phyloP scores from a whole-genome alignment of 228 moss, liverwort and hornwort genomes.

The Sphagnum fallax region DNA sequence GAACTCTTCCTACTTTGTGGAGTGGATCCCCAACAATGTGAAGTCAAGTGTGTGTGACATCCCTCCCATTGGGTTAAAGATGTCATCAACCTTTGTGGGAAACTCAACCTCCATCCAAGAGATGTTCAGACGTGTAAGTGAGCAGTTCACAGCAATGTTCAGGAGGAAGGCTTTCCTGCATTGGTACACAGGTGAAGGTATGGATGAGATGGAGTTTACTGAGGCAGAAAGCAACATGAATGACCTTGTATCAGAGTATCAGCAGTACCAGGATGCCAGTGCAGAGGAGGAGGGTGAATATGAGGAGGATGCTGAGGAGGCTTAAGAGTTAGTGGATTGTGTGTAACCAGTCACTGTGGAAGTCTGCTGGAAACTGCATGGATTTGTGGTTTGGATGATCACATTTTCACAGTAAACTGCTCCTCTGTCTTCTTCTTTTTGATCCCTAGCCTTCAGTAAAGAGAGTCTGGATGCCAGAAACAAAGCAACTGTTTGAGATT shows the following conservation, averaged over 20 bases:
- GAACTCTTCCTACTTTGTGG: conserved; percentile 29
- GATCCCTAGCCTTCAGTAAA: too few species aligned
- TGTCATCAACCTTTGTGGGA: conserved; percentile 42
- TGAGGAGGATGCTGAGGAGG: conserved; percentile 7
- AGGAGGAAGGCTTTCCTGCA: conserved; percentile 11
- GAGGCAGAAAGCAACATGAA: conserved; percentile 17
- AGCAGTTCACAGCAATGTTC: conserved; percentile 12
- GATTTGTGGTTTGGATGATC: too few species aligned
- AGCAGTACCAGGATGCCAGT: conserved; percentile 11
- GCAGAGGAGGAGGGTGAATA: conserved; percentile 14
- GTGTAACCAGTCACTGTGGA: too few species aligned
- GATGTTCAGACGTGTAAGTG: conserved; percentile 11
- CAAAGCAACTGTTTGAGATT: too few species aligned
- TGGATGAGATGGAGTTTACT: conserved; percentile 13
- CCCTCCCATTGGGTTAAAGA: conserved; percentile 37
- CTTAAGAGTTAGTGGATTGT: background rate
- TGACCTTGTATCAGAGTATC: conserved; percentile 9
- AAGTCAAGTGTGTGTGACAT: conserved; percentile 47
- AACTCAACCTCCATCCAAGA: conserved; percentile 26
- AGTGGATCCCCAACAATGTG: conserved; percentile 36
- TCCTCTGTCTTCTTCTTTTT: too few species aligned
- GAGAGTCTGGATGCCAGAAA: too few species aligned
- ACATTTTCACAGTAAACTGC: too few species aligned
- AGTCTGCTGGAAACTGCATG: too few species aligned
- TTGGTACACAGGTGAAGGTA: conserved; percentile 13